Evolutionary conservation across 2,329 filamentous ascomycete genomes (phyloP).

Genomic region (Apiospora phragmitis): DNA sequence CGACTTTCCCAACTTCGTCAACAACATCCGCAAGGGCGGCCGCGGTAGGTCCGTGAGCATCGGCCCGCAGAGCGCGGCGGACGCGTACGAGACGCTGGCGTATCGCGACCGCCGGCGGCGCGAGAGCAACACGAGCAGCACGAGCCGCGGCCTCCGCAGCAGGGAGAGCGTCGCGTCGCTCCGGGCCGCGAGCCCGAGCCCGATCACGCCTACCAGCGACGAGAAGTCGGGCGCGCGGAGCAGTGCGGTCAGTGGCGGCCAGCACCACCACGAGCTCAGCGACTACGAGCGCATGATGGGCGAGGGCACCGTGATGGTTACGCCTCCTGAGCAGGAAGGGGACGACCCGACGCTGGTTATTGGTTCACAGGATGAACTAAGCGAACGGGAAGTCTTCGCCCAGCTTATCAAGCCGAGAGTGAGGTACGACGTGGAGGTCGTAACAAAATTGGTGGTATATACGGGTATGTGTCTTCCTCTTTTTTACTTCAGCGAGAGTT

Average conservation of each 20-base stretch:
- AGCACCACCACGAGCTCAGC: conserved; percentile 42
- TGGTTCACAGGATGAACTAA: conserved; percentile 52
- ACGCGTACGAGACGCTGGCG: conserved; percentile 92
- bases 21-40: conserved; percentile 76
- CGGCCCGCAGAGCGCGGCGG: conserved; percentile 92
- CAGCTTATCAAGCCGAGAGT: conserved; percentile 83
- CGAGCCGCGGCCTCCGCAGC: conserved; percentile 39
- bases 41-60: conserved; percentile 82
- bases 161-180: conserved; percentile 46
- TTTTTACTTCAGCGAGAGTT: not conserved
- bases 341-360: conserved; percentile 39
- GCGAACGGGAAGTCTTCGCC: conserved; percentile 80
- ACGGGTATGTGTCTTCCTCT: conserved; percentile 65
- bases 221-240: conserved; percentile 26
- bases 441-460: conserved; percentile 96
- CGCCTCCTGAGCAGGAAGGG: conserved; percentile 32
- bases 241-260: conserved; percentile 32
- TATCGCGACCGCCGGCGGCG: conserved; percentile 71
- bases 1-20: conserved; percentile 80
- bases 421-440: conserved; percentile 96
- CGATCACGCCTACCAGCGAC: conserved; percentile 27
- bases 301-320: conserved; percentile 52
- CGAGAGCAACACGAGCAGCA: conserved; percentile 56
- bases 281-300: conserved; percentile 77
- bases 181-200: conserved; percentile 9